Evolutionary conservation across 345 rosid genomes (phyloP).

Genomic region (Physaria fendleri): DNA sequence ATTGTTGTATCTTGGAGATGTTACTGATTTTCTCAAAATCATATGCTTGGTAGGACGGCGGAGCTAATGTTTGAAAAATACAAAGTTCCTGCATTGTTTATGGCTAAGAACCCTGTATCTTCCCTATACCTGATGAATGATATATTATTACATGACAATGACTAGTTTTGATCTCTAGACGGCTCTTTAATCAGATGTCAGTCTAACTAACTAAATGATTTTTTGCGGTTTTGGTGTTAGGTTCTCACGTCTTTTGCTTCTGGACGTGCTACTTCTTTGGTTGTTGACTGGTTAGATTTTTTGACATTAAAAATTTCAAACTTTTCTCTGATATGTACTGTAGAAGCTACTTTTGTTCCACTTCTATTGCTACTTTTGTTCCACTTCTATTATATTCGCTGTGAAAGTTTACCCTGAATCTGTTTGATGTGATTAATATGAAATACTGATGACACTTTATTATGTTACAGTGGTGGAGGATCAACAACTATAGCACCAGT

Average conservation of each 20-base stretch:
- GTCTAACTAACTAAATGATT: too few relatives aligned
- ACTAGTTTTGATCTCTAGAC: neutral
- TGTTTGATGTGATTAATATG: neutral
- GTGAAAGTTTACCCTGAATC: neutral
- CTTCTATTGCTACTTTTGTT: too few relatives aligned
- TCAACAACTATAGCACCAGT: constrained; percentile 89
- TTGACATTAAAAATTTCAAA: neutral
- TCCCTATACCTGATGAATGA: constrained; percentile 18
- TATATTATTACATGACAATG: too few relatives aligned
- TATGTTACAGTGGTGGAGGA: constrained; percentile 80
- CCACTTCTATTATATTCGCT: too few relatives aligned
- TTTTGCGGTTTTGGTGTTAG: constrained; percentile 26
- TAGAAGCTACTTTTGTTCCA: too few relatives aligned
- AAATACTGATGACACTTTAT: neutral
- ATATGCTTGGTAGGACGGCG: constrained; percentile 49
- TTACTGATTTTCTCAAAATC: neutral
- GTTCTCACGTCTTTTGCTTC: constrained; percentile 91
- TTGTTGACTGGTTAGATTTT: constrained; percentile 68
- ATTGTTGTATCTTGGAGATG: neutral
- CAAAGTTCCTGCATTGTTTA: constrained; percentile 76
- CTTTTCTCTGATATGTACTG: too few relatives aligned
- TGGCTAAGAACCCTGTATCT: constrained; percentile 89
- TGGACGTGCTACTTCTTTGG: constrained; percentile 88
- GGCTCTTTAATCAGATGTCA: too few relatives aligned
- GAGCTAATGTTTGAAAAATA: constrained; percentile 95